Evolutionary conservation across 1,139 yeast genomes (phyloP).

Genomic region (Sugiyamaella japonica): DNA sequence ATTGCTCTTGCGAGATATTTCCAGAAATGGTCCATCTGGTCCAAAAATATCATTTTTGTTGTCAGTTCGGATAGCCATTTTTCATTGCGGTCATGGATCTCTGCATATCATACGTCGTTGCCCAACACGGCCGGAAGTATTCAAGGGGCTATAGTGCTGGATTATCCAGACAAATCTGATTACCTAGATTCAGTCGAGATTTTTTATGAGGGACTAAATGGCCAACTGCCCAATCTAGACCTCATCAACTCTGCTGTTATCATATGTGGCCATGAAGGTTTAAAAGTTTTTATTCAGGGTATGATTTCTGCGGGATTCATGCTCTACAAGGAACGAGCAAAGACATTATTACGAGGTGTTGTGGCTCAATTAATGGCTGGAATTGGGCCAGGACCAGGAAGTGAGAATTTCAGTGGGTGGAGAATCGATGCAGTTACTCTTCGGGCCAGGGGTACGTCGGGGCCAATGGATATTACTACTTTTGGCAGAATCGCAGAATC

Average conservation of each 20-base stretch:
- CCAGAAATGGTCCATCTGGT: slow-evolving; percentile 88
- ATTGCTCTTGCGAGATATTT: slow-evolving; percentile 78
- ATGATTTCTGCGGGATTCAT: slow-evolving; percentile 32
- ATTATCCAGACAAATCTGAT: slow-evolving; percentile 63
- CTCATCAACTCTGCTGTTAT: slow-evolving; percentile 75
- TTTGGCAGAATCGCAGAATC: slow-evolving; percentile 91
- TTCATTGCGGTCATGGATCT: slow-evolving; percentile 85
- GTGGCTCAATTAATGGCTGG: slow-evolving; percentile 72
- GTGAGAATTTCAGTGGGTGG: slow-evolving; percentile 96
- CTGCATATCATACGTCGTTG: slow-evolving; percentile 84
- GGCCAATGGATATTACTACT: slow-evolving; percentile 78
- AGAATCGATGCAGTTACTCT: slow-evolving; percentile 88
- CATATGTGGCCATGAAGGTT: slow-evolving; percentile 71
- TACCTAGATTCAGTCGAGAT: slow-evolving; percentile 73
- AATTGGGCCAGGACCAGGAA: slow-evolving; percentile 57
- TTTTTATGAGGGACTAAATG: slow-evolving; percentile 85
- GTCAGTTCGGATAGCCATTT: slow-evolving; percentile 71
- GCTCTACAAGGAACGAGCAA: slow-evolving; percentile 54
- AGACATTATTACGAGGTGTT: slow-evolving; percentile 64
- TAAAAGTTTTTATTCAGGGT: slow-evolving; percentile 67
- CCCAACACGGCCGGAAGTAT: slow-evolving; percentile 94
- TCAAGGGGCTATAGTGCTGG: slow-evolving; percentile 87
- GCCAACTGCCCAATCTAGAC: slow-evolving; percentile 93
- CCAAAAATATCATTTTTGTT: slow-evolving; percentile 86
- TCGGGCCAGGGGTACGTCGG: slow-evolving; percentile 59